phyloP scores from a whole-genome alignment of 2,329 filamentous ascomycete species.

The Penicillium sp. region DNA sequence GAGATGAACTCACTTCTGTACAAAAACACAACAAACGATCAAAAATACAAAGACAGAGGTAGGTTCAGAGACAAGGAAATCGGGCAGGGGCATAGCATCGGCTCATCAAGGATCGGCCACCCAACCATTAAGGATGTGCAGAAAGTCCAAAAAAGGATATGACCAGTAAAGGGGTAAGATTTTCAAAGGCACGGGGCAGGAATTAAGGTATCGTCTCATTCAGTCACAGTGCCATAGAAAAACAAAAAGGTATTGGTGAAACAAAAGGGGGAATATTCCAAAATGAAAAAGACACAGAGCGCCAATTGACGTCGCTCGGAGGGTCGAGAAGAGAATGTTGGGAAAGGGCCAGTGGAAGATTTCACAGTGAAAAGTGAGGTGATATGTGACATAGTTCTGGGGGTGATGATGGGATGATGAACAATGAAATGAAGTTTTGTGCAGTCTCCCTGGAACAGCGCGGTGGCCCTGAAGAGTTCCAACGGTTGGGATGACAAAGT shows the following conservation, averaged over 20 bases:
- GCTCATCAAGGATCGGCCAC: slow-evolving; percentile 19
- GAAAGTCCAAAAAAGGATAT: slow-evolving; percentile 8
- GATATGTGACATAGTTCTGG: slow-evolving; percentile 28
- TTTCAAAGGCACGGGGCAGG: slow-evolving; percentile 10
- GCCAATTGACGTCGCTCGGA: slow-evolving; percentile 13
- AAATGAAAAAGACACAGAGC: slow-evolving; percentile 22
- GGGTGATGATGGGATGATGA: no score
- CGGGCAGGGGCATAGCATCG: slow-evolving; percentile 14
- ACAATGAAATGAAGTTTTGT: slow-evolving; percentile 28
- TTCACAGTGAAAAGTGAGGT: slow-evolving; percentile 25
- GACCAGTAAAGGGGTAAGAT: slow-evolving; percentile 20
- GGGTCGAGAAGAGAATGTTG: slow-evolving; percentile 22
- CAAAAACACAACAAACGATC: slow-evolving; percentile 6
- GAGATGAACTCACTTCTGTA: slow-evolving; percentile 16
- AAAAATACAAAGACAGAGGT: slow-evolving; percentile 3
- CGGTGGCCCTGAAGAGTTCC: no score
- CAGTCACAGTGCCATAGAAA: slow-evolving; percentile 22
- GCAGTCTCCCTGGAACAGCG: slow-evolving; percentile 11
- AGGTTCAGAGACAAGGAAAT: slow-evolving; percentile 6
- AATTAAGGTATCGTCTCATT: slow-evolving; percentile 21
- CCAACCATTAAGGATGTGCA: slow-evolving; percentile 22
- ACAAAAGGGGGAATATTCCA: slow-evolving; percentile 39
- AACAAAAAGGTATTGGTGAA: slow-evolving; percentile 19
- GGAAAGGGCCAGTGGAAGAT: slow-evolving; percentile 21
- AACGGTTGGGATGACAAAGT: not conserved